phyloP scores from a whole-genome alignment of 2,329 filamentous ascomycete genomes.

The Juglanconis sp. region DNA sequence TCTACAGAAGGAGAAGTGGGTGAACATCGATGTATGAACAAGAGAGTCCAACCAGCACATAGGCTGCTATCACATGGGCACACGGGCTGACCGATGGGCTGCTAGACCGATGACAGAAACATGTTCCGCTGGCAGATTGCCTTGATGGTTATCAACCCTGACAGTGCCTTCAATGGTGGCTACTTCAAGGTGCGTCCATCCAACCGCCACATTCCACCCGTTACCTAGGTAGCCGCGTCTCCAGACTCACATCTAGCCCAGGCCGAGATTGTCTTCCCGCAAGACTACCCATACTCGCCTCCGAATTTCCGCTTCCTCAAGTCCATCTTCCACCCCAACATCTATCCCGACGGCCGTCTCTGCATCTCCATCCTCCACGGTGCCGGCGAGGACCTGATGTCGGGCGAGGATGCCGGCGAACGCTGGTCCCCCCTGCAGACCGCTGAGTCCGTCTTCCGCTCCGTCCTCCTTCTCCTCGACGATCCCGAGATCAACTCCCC shows the following conservation, averaged over 20 bases:
- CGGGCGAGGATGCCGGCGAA: constrained; percentile 84
- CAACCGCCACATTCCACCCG: not conserved
- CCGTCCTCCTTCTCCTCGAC: constrained; percentile 85
- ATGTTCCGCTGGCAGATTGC: constrained; percentile 85
- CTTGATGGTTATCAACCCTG: constrained; percentile 87
- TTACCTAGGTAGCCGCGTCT: not conserved
- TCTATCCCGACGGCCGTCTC: constrained; percentile 84
- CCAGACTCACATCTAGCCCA: constrained; percentile 28
- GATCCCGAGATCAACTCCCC: constrained; percentile 91
- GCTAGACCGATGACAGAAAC: constrained; percentile 72
- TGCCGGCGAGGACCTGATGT: constrained; percentile 88
- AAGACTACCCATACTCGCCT: constrained; percentile 85
- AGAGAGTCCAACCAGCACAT: not conserved
- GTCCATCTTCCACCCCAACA: constrained; percentile 86
- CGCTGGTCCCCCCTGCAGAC: constrained; percentile 93
- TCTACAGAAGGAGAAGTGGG: constrained; percentile 87
- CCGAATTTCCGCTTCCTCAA: constrained; percentile 81
- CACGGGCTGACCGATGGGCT: constrained; percentile 11
- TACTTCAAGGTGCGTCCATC: constrained; percentile 68
- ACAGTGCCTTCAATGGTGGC: constrained; percentile 87
- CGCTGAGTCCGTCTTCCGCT: constrained; percentile 91
- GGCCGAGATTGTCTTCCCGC: constrained; percentile 81
- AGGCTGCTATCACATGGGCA: not conserved
- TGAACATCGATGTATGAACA: constrained; percentile 72
- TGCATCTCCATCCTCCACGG: constrained; percentile 96